These are phyloP conservation scores for Ophiostoma quercus DNA, from an alignment of 2,329 filamentous ascomycete genomes.

Conservation along the genomic window DNA sequence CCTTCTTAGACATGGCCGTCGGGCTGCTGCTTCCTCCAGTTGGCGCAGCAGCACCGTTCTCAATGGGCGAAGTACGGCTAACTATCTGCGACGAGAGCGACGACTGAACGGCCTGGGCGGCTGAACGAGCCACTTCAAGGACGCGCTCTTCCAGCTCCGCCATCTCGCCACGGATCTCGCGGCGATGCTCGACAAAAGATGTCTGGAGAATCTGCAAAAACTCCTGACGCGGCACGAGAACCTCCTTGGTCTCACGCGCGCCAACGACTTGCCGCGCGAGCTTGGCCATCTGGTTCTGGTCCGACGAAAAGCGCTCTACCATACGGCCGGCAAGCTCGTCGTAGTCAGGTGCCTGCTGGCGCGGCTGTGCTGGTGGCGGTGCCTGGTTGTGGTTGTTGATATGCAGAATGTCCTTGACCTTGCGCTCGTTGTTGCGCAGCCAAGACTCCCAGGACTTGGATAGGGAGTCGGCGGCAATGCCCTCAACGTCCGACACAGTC, in stretches of 20 bases:
- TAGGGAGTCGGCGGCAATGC: slow-evolving; percentile 33
- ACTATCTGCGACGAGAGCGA: background rate
- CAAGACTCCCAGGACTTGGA: slow-evolving; percentile 48
- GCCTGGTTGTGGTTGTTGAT: background rate
- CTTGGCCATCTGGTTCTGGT: slow-evolving; percentile 36
- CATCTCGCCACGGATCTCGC: slow-evolving; percentile 41
- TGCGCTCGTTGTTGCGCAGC: slow-evolving; percentile 46
- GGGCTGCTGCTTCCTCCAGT: slow-evolving; percentile 20
- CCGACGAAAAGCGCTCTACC: slow-evolving; percentile 33
- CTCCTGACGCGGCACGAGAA: slow-evolving; percentile 44
- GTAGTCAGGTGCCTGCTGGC: slow-evolving; percentile 13
- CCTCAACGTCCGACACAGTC: slow-evolving; percentile 30
- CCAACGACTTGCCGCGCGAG: slow-evolving; percentile 38
- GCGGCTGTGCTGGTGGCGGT: background rate
- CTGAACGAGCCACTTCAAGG: slow-evolving; percentile 24
- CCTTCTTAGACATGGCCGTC: slow-evolving; percentile 37
- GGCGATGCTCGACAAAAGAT: slow-evolving; percentile 38
- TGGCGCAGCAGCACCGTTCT: background rate
- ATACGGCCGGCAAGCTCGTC: slow-evolving; percentile 10
- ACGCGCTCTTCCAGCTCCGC: slow-evolving; percentile 34
- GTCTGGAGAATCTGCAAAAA: slow-evolving; percentile 43
- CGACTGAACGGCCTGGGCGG: slow-evolving; percentile 17
- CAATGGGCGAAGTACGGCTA: background rate
- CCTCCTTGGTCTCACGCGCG: slow-evolving; percentile 33
- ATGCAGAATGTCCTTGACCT: slow-evolving; percentile 34